Evolutionary conservation across 768 basidiomycete species (phyloP), one percentile per base, ranked within the genome.

Genomic region (Fistulinella prunicolor): DNA sequence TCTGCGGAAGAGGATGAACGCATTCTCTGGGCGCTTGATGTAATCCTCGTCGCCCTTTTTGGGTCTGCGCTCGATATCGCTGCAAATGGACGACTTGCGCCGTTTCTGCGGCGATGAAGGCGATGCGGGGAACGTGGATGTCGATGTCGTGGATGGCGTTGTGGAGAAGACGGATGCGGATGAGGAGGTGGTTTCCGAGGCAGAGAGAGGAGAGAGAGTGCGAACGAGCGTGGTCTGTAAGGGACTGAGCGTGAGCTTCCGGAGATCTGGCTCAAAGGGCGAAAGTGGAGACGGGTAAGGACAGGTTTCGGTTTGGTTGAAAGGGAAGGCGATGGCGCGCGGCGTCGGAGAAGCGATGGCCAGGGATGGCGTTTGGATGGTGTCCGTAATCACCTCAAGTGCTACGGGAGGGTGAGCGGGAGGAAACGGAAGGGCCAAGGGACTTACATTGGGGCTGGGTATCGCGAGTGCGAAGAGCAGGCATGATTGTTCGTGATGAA

Each of bases 1-100:
- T 57, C 86, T 78, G 46, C 87, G 80, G 78, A 89, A 89, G 46
- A 89, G 77, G 64, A 89, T 89, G 73, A 89, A 89, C 8, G 87
- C 87, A 60, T 89, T 89, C 70, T 87, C 85, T 2, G 86, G 87
- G 36, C 87, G 81, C 67, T 88, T 88, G 72, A 89, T 81, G 61
- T 89, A 89, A 66, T 86, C 85, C 41, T 85, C 85, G 67, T 89
- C 86, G 57, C 87, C 86, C 72, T 83, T 75, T 65, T 72, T 74
- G 9, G 75, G 68, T 47, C 68, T 57, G 55, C 79, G 79, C 51
- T 83, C 81, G 59, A 70, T 58, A 44, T 64, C 70, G 65, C 73
- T 73, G 60, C 65, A 74, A 59, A 69, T 68, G 43, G 70, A 74
- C 38, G 74, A 73, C 46, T 79, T 81, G 64, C 79, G 74, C 42